These are phyloP conservation scores for Grigorovia yakushimaensis DNA, from an alignment of 805 yeast genomes.

Conservation along the genomic window DNA sequence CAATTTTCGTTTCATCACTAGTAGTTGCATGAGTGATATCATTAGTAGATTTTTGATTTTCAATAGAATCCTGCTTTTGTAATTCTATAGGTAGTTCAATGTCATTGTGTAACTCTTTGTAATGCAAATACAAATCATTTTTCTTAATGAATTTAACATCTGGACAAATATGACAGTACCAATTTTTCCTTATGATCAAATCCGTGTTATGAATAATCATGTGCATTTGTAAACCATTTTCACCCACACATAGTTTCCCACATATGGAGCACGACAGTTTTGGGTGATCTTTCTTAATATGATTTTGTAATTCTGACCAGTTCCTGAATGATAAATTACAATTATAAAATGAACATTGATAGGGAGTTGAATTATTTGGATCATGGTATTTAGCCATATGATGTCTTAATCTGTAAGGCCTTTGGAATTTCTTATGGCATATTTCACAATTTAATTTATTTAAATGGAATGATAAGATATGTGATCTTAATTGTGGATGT, in stretches of 20 bases:
- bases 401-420: slow-evolving; percentile 54
- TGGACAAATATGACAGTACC: slow-evolving; percentile 55
- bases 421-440: slow-evolving; percentile 55
- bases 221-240: slow-evolving; percentile 59
- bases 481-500: slow-evolving; percentile 68
- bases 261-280: slow-evolving; percentile 55
- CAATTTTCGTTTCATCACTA: background rate
- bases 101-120: slow-evolving; percentile 34
- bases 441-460: slow-evolving; percentile 42
- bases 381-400: slow-evolving; percentile 64
- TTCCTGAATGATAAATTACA: slow-evolving; percentile 54
- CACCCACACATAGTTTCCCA: slow-evolving; percentile 64
- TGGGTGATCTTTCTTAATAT: slow-evolving; percentile 65
- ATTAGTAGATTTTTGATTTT: background rate
- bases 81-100: slow-evolving; percentile 8
- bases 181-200: slow-evolving; percentile 42
- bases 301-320: slow-evolving; percentile 66
- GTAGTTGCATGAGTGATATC: background rate
- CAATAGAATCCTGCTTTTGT: background rate
- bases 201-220: slow-evolving; percentile 57
- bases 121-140: slow-evolving; percentile 48
- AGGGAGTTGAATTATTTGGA: slow-evolving; percentile 27
- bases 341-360: slow-evolving; percentile 53
- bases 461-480: slow-evolving; percentile 53
- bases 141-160: slow-evolving; percentile 42